These are phyloP conservation scores for Leishmania amazonensis DNA, from an alignment of 208 protist species.

Conservation along the genomic window DNA sequence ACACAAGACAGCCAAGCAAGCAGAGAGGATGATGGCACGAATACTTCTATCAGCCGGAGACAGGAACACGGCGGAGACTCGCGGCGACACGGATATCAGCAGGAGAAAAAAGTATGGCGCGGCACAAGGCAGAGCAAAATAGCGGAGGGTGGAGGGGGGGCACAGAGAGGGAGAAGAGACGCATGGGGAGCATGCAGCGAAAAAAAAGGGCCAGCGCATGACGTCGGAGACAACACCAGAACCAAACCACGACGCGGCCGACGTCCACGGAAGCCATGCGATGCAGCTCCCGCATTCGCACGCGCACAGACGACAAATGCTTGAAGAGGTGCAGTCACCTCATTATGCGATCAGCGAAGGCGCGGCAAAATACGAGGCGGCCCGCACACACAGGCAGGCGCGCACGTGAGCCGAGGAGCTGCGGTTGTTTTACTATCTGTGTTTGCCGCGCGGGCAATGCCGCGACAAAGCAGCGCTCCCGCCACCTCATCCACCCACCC, in stretches of 20 bases:
- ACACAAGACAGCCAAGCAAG: neutral
- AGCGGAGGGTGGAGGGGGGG: neutral
- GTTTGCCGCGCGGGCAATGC: neutral
- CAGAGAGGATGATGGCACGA: neutral
- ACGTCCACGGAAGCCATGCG: neutral
- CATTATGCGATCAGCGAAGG: neutral
- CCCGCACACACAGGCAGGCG: neutral
- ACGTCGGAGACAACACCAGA: neutral
- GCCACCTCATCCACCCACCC: neutral
- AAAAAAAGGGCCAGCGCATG: neutral
- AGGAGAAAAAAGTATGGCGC: neutral
- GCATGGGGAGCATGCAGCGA: neutral
- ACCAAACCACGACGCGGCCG: neutral
- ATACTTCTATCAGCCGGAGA: neutral
- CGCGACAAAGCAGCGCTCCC: neutral
- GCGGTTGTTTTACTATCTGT: too few species aligned
- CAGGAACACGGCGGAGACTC: neutral
- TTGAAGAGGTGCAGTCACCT: neutral
- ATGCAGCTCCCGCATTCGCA: neutral
- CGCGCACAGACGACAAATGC: neutral
- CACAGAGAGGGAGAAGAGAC: neutral
- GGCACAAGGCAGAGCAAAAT: neutral
- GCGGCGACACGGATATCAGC: neutral
- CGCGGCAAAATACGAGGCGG: neutral
- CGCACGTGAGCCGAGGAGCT: neutral